These are phyloP conservation scores for Rhizopus sp. DNA, from an alignment of 371 early-diverging fungal species.

Conservation along the genomic window DNA sequence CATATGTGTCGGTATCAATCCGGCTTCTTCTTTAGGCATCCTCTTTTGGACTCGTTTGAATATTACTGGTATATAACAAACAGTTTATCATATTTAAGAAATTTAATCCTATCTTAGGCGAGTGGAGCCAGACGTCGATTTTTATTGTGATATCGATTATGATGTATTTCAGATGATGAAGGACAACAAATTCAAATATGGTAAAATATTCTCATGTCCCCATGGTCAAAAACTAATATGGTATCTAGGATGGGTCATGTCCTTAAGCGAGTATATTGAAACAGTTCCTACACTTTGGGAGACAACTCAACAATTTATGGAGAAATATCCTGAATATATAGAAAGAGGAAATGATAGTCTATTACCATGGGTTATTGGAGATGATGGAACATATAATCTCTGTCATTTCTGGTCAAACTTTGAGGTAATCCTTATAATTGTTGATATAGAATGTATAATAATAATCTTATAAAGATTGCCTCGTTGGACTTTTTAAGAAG, in stretches of 20 bases:
- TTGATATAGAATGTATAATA: not conserved
- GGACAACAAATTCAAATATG: constrained; percentile 82
- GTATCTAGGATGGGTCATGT: constrained; percentile 82
- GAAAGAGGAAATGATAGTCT: constrained; percentile 25
- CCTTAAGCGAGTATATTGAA: constrained; percentile 75
- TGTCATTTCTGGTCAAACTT: constrained; percentile 86
- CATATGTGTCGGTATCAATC: constrained; percentile 84
- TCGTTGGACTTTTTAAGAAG: constrained; percentile 77
- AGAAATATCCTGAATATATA: constrained; percentile 45
- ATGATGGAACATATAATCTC: constrained; percentile 51
- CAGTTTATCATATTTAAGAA: constrained; percentile 39
- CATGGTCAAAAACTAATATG: constrained; percentile 72
- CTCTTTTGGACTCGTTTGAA: constrained; percentile 73
- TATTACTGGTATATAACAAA: constrained; percentile 95
- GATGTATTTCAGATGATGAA: constrained; percentile 90
- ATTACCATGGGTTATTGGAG: constrained; percentile 33
- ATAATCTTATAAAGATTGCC: constrained; percentile 62
- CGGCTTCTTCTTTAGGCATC: constrained; percentile 77
- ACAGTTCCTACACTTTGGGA: constrained; percentile 90
- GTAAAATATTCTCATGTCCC: constrained; percentile 28
- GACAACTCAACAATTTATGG: constrained; percentile 58
- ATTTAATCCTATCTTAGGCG: constrained; percentile 50
- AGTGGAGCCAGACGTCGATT: constrained; percentile 89
- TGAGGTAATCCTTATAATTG: constrained; percentile 37
- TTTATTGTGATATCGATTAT: constrained; percentile 84